Evolutionary conservation across 1,284 basidiomycete genomes (phyloP), one percentile per base, ranked within the genome.

Genomic region (Cryptococcus hybrid): DNA sequence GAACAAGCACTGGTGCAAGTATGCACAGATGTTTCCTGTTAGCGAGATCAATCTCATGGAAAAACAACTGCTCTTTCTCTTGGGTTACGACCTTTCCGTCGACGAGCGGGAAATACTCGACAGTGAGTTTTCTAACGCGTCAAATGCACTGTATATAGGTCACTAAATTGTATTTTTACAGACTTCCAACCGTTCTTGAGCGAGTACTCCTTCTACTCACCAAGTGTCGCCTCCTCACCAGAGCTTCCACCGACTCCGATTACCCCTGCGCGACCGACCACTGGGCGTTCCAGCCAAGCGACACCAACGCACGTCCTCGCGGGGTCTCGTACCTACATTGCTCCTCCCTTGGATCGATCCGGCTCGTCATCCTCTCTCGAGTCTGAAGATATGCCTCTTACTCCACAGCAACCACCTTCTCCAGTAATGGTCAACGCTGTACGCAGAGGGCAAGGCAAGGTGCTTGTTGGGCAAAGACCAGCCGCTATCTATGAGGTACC

Each of bases 11-110:
- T 97, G 93, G 93, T 73, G 69, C 54, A 77, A 79, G 55, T 92
- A 94, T 77, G 89, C 87, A 18, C 80, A 82, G 51, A 79, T 82
- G 60, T 85, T 94, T 75, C 90, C 79, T 8, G 80, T 81, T 57
- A 79, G 82, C 55, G 82, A 84, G 74, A 80, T 97, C 78, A 97
- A 95, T 79, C 82, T 94, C 65, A 97, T 97, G 94, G 94, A 98
- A 82, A 90, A 88, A 80, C 92, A 98, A 78, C 84, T 96, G 37
- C 83, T 96, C 54, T 88, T 84, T 77, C 82, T 96, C 58, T 84
- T 96, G 62, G 89, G 93, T 78, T 95, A 89, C 70, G 88, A 95
- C 74, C 84, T 96, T 52, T 85, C 88, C 47, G 92, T 95, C 78
- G 83, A 84, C 66, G 92, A 95, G 78, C 76, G 79, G 43, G 89